phyloP scores from a whole-genome alignment of 83 land plant genomes.

The Thuja plicata region DNA sequence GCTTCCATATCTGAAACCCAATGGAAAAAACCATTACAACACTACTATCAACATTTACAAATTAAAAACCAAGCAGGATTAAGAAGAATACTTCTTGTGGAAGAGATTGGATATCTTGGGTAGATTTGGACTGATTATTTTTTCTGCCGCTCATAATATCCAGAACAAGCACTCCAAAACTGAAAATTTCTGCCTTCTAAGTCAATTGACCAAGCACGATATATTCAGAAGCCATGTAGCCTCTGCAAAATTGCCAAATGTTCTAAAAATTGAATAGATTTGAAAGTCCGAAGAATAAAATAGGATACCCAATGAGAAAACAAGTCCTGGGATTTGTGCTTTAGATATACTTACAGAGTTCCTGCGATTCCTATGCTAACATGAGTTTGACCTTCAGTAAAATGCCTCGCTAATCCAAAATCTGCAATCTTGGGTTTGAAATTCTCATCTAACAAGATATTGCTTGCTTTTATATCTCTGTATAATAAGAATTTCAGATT shows the following conservation, averaged over 20 bases:
- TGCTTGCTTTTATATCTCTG: slow-evolving; percentile 44
- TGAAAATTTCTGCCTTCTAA: slow-evolving; percentile 16
- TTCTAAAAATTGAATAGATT: too few relatives aligned
- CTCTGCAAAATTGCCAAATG: not conserved
- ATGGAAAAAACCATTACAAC: too few relatives aligned
- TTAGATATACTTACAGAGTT: slow-evolving; percentile 4
- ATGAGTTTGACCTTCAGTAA: slow-evolving; percentile 30
- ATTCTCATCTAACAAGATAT: slow-evolving; percentile 35
- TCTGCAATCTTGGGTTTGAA: slow-evolving; percentile 46
- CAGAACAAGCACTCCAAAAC: slow-evolving; percentile 15
- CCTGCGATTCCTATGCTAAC: slow-evolving; percentile 39
- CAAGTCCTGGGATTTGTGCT: too few relatives aligned
- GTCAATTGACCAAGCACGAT: not conserved
- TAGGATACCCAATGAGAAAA: too few relatives aligned
- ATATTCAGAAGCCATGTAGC: slow-evolving; percentile 20
- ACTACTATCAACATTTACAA: too few relatives aligned
- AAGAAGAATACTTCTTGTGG: too few relatives aligned
- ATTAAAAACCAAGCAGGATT: too few relatives aligned
- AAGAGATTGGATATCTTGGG: not conserved
- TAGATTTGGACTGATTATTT: not conserved
- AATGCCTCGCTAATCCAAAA: slow-evolving; percentile 46
- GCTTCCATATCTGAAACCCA: not conserved
- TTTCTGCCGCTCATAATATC: slow-evolving; percentile 2
- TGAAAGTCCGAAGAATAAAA: too few relatives aligned
- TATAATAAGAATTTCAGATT: slow-evolving; percentile 29